Evolutionary conservation across 441 rosid genomes (phyloP).

Genomic region (Erysimum pusillum): DNA sequence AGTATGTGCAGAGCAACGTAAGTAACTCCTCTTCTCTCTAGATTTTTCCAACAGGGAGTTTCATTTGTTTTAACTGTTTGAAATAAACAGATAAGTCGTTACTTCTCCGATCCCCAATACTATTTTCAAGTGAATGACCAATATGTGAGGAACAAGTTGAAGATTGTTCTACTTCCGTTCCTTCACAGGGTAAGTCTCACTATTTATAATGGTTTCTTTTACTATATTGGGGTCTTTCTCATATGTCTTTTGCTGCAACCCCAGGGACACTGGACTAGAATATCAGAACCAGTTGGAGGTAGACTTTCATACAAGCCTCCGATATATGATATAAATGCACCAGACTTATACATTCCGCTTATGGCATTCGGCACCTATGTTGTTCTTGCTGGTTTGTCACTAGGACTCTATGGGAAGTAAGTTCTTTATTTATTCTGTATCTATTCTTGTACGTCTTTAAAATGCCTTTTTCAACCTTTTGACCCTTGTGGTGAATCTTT

Average conservation of each 20-base stretch:
- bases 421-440: conserved; percentile 42
- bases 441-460: background rate
- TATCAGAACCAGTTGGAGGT: conserved; percentile 95
- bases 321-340: conserved; percentile 89
- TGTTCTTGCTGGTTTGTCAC: conserved; percentile 87
- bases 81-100: conserved; percentile 78
- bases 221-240: conserved; percentile 28
- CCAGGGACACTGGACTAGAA: conserved; percentile 96
- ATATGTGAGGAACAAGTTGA: conserved; percentile 95
- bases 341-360: conserved; percentile 91
- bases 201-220: background rate
- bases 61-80: conserved; percentile 23
- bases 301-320: conserved; percentile 96
- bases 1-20: conserved; percentile 97
- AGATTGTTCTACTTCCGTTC: conserved; percentile 87
- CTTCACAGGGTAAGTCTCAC: conserved; percentile 76
- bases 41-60: background rate
- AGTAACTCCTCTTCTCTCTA: conserved; percentile 41
- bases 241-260: conserved; percentile 28
- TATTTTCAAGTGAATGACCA: conserved; percentile 98
- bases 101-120: conserved; percentile 93
- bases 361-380: conserved; percentile 96
- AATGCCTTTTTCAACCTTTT: conserved; percentile 2
- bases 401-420: conserved; percentile 91
- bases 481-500: conserved; percentile 19